Percentiles rank a stretch among this genome's conserved stretches.
These are phyloP conservation scores for Solanum clarkiae DNA, from an alignment of 257 asterid genomes.

Conservation along the genomic window DNA sequence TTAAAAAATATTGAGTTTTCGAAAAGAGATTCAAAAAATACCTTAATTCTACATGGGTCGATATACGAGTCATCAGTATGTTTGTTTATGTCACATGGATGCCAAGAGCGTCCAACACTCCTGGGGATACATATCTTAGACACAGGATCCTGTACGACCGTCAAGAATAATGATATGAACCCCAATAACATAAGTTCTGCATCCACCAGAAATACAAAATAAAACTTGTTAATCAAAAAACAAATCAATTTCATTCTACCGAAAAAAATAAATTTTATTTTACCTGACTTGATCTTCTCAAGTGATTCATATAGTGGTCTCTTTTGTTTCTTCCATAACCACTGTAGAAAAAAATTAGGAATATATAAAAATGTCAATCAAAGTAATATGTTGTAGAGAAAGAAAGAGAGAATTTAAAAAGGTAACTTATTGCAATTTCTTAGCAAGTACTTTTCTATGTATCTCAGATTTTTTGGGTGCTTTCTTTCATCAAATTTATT, in stretches of 20 bases:
- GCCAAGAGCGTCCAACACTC: constrained; percentile 12
- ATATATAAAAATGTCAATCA: background rate
- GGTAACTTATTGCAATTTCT: background rate
- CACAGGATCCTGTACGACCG: constrained; percentile 1
- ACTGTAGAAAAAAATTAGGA: background rate
- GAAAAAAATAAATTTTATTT: background rate
- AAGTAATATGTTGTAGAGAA: background rate
- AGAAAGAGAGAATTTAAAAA: background rate
- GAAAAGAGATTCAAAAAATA: background rate
- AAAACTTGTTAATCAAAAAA: background rate
- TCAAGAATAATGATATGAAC: constrained; percentile 14
- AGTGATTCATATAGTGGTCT: constrained; percentile 14
- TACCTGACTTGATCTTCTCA: constrained; percentile 19
- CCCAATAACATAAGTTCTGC: constrained; percentile 19
- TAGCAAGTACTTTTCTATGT: background rate
- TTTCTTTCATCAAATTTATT: background rate
- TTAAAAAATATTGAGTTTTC: too few relatives aligned
- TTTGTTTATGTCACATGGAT: constrained; percentile 6
- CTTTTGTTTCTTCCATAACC: constrained; percentile 11
- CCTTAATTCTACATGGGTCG: constrained; percentile 5
- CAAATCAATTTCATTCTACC: background rate
- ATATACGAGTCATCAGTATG: background rate
- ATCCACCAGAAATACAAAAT: background rate
- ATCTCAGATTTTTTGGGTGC: background rate
- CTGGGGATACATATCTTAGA: constrained; percentile 4